A percentile compares a stretch with the other conserved stretches of the same genome.
Conservation (phyloP, 805 yeast genomes). For the Metschnikowia similis region DNA sequence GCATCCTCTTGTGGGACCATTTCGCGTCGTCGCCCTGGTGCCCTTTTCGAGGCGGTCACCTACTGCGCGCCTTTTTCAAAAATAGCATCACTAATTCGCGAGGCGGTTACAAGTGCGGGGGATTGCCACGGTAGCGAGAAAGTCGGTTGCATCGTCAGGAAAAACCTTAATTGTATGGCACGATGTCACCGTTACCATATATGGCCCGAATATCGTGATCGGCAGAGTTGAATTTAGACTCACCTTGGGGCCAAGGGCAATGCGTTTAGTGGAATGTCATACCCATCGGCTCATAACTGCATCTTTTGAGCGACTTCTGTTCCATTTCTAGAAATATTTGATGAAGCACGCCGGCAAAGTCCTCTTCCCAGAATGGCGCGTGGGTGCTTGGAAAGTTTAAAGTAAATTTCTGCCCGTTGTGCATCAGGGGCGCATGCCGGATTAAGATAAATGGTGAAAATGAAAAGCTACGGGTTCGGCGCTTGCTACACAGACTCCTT, state of each 20-base stretch:
- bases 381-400: background rate
- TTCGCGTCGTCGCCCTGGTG: background rate
- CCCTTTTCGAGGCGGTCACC: background rate
- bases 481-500: background rate
- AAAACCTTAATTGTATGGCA: too few relatives aligned
- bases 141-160: too few relatives aligned
- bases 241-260: background rate
- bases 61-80: background rate
- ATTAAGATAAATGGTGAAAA: background rate
- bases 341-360: background rate
- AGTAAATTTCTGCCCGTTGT: background rate
- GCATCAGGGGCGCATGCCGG: slow-evolving; percentile 1
- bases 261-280: background rate
- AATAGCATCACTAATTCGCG: background rate
- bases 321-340: background rate
- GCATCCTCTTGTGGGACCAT: background rate
- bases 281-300: background rate
- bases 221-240: background rate
- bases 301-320: background rate
- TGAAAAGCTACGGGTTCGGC: background rate
- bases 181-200: background rate
- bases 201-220: background rate
- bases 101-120: background rate
- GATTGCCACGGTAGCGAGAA: too few relatives aligned
- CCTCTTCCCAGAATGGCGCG: background rate